Conservation (phyloP, 106 monocot genomes). For the Phalaenopsis equestris region DNA sequence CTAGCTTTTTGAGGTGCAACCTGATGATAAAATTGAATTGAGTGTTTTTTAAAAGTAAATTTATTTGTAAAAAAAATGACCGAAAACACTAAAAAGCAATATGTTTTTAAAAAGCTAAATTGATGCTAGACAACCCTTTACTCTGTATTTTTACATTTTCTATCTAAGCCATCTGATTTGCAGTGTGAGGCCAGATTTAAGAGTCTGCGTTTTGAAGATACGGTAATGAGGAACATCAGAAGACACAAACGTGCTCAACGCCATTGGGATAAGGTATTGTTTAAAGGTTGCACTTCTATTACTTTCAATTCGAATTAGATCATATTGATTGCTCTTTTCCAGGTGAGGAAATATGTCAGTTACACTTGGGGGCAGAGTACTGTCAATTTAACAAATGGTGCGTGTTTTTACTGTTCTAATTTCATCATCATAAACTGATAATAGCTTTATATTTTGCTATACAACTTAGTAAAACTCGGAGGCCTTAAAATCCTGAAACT, state of each 20-base stretch:
- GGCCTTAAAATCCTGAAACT: too few species aligned
- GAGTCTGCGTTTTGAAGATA: slow-evolving; percentile 60
- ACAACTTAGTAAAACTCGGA: background rate
- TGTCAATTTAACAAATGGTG: slow-evolving; percentile 28
- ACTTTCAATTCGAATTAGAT: background rate
- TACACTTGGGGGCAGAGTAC: slow-evolving; percentile 71
- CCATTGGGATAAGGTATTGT: slow-evolving; percentile 62
- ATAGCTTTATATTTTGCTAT: slow-evolving; percentile 2
- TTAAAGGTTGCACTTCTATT: background rate
- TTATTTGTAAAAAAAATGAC: too few species aligned
- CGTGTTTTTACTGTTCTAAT: background rate
- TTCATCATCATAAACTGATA: background rate
- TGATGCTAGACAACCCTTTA: background rate
- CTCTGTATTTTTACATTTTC: background rate
- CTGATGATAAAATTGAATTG: too few species aligned
- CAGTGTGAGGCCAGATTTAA: slow-evolving; percentile 72
- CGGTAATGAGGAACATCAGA: slow-evolving; percentile 36
- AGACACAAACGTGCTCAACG: slow-evolving; percentile 41
- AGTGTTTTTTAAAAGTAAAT: too few species aligned
- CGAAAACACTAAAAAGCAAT: too few species aligned
- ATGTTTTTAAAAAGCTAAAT: too few species aligned
- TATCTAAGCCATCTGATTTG: background rate
- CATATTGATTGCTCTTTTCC: slow-evolving; percentile 3
- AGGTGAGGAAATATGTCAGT: slow-evolving; percentile 80
- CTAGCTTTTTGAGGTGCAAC: too few species aligned